Percentiles rank a stretch among this genome's conserved stretches.
Evolutionary conservation across 345 rosid species (phyloP).

Genomic region (Lepidium africanum): DNA sequence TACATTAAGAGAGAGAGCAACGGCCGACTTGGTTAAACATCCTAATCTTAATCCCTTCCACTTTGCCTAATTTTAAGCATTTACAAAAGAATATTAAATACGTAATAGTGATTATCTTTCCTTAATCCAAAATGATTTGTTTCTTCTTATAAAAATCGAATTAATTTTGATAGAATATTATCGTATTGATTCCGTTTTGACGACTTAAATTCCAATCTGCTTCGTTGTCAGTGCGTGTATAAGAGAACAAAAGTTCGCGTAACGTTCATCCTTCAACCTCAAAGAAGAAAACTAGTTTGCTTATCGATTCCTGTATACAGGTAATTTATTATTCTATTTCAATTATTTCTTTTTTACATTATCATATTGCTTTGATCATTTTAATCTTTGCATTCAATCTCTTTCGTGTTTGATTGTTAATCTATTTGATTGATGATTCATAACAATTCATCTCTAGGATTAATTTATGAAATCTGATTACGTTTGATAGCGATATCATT

Average conservation of each 20-base stretch:
- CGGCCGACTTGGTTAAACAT: slow-evolving; percentile 27
- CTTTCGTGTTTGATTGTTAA: background rate
- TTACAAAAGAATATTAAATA: background rate
- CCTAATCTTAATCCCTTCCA: slow-evolving; percentile 22
- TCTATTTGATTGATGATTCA: slow-evolving; percentile 1
- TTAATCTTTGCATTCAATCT: background rate
- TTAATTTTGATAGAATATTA: background rate
- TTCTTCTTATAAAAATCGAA: background rate
- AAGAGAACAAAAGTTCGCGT: slow-evolving; percentile 26
- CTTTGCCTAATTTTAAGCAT: slow-evolving; percentile 23
- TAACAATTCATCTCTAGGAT: background rate
- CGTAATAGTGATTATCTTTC: background rate
- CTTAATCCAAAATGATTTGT: slow-evolving; percentile 7
- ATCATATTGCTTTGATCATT: background rate
- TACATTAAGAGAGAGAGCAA: slow-evolving; percentile 11
- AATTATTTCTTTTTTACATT: background rate
- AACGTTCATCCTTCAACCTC: slow-evolving; percentile 22
- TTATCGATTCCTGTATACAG: slow-evolving; percentile 9
- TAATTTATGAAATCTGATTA: background rate
- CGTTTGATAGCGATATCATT: background rate
- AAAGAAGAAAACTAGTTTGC: slow-evolving; percentile 3
- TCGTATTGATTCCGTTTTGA: slow-evolving; percentile 10
- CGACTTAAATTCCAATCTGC: slow-evolving; percentile 25
- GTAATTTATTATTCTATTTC: background rate
- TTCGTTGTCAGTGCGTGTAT: slow-evolving; percentile 20